Evolutionary conservation across 2,329 filamentous ascomycete genomes (phyloP).

Genomic region (Fusarium bactridioides): DNA sequence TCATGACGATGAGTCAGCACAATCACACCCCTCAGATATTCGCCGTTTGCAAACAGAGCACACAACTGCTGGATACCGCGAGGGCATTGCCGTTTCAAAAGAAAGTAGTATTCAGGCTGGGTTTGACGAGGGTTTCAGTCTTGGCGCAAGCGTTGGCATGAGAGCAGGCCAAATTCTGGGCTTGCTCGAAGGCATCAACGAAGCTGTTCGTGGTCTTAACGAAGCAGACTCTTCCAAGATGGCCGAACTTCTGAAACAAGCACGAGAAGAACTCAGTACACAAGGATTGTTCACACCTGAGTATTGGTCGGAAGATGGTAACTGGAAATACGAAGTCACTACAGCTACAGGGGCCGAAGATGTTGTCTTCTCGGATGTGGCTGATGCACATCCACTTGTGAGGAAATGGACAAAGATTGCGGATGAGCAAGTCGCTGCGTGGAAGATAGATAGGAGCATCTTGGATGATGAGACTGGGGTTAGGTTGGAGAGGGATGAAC

Average conservation of each 20-base stretch:
- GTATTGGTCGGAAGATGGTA: conserved; percentile 75
- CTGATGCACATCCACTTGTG: conserved; percentile 72
- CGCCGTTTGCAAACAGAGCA: conserved; percentile 78
- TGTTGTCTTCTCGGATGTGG: conserved; percentile 68
- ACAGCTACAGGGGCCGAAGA: conserved; percentile 48
- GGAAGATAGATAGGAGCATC: conserved; percentile 47
- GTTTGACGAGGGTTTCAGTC: conserved; percentile 88
- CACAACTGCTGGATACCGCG: conserved; percentile 86
- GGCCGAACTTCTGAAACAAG: conserved; percentile 44
- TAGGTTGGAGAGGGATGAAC: conserved; percentile 44
- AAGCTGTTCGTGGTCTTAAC: conserved; percentile 51
- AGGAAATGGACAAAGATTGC: conserved; percentile 63
- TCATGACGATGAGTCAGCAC: conserved; percentile 2
- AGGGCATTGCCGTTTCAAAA: conserved; percentile 83
- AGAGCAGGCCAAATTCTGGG: conserved; percentile 79
- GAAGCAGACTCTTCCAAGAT: conserved; percentile 26
- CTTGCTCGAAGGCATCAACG: conserved; percentile 74
- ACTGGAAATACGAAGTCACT: conserved; percentile 71
- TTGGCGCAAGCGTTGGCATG: conserved; percentile 83
- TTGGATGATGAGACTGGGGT: conserved; percentile 46
- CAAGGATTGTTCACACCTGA: conserved; percentile 68
- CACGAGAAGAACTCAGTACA: conserved; percentile 67
- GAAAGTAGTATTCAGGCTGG: conserved; percentile 79
- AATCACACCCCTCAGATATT: conserved; percentile 68
- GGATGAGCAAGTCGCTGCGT: conserved; percentile 44